Evolutionary conservation across 768 basidiomycete species (phyloP).

Genomic region (Hericium coralloides): DNA sequence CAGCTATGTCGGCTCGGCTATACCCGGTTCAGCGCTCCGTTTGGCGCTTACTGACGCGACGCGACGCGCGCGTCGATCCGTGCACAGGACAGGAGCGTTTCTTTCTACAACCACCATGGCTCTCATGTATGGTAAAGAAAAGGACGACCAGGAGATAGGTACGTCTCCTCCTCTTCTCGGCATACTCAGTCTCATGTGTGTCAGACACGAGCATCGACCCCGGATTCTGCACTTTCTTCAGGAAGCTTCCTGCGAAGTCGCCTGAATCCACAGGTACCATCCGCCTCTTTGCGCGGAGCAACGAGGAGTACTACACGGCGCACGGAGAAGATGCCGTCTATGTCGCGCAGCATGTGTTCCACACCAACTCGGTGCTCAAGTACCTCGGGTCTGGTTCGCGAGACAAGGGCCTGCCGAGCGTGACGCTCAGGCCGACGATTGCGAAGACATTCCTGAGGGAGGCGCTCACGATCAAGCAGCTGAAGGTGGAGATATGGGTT

Average conservation of each 20-base stretch:
- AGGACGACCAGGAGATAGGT: slow-evolving; percentile 34
- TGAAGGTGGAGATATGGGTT: slow-evolving; percentile 87
- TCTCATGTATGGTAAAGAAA: slow-evolving; percentile 60
- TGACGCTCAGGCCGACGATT: slow-evolving; percentile 64
- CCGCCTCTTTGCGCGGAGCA: slow-evolving; percentile 71
- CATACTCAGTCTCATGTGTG: neutral
- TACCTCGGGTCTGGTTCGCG: slow-evolving; percentile 67
- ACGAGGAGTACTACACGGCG: slow-evolving; percentile 72
- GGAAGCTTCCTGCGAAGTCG: slow-evolving; percentile 51
- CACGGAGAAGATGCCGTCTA: slow-evolving; percentile 87
- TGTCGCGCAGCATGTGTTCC: slow-evolving; percentile 75
- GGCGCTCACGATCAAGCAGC: slow-evolving; percentile 81
- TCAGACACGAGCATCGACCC: slow-evolving; percentile 10
- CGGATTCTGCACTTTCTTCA: slow-evolving; percentile 70
- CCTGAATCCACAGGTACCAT: slow-evolving; percentile 68
- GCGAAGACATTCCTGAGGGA: slow-evolving; percentile 83
- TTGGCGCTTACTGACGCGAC: neutral
- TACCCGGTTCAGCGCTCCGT: neutral
- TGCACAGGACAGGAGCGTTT: neutral
- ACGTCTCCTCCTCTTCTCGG: neutral
- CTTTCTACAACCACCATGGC: slow-evolving; percentile 28
- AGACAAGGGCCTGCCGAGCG: slow-evolving; percentile 58
- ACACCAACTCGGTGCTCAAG: slow-evolving; percentile 89
- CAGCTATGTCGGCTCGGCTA: neutral
- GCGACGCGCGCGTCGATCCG: neutral